These are phyloP conservation scores for Psidium guajava DNA, from an alignment of 345 rosid genomes.

Conservation along the genomic window DNA sequence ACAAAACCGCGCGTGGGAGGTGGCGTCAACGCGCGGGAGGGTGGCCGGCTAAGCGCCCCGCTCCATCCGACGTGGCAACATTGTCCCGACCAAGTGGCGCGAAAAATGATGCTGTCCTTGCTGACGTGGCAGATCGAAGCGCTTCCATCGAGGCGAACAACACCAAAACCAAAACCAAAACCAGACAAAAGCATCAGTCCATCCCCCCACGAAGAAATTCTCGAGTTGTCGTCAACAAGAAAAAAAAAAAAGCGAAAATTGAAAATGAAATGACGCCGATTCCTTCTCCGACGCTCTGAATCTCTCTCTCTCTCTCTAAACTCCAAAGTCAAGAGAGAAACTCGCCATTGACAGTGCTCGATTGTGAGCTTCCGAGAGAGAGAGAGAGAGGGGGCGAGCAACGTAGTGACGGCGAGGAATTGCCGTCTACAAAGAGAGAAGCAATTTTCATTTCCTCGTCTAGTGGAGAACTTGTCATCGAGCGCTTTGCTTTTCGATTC, in stretches of 20 bases:
- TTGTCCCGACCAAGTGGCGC: background rate
- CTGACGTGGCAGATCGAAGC: background rate
- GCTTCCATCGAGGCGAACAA: background rate
- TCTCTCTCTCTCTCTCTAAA: background rate
- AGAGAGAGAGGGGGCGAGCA: background rate
- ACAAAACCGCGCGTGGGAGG: no score
- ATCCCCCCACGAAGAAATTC: background rate
- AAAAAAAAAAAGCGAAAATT: background rate
- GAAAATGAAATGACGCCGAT: background rate
- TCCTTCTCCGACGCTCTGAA: background rate
- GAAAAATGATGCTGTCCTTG: background rate
- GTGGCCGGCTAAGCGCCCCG: background rate
- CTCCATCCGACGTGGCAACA: background rate
- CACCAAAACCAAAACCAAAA: background rate
- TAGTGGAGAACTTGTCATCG: conserved; percentile 5
- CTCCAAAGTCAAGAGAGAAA: background rate
- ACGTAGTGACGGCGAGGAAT: background rate
- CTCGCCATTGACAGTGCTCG: background rate
- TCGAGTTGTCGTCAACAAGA: background rate
- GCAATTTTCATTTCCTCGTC: background rate
- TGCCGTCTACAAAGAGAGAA: background rate
- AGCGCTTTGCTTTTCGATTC: background rate
- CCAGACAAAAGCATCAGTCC: background rate
- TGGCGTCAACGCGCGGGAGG: no score
- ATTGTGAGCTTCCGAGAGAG: background rate